A percentile compares a stretch with the other conserved stretches of the same genome.
Evolutionary conservation across 768 basidiomycete species (phyloP).

Genomic region (Artomyces pyxidatus): DNA sequence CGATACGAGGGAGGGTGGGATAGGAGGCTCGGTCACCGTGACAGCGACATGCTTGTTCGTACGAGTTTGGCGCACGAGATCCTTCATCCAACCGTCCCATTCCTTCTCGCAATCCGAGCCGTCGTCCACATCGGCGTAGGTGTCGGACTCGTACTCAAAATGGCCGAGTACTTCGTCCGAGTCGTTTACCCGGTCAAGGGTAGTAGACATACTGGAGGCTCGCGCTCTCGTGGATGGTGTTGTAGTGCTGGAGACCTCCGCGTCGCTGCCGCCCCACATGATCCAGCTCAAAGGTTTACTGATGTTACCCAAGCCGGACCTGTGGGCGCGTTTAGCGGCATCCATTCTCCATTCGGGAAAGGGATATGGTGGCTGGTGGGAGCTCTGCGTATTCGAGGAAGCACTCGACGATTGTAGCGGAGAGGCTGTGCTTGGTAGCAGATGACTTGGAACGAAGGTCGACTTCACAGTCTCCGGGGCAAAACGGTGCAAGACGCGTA

Average conservation of each 20-base stretch:
- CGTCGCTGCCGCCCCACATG: constrained; percentile 5
- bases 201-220: no score
- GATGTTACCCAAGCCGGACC: constrained; percentile 16
- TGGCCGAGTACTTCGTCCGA: no score
- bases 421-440: neutral
- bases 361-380: constrained; percentile 4
- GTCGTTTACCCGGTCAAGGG: no score
- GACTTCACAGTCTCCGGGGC: constrained; percentile 7
- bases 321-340: constrained; percentile 13
- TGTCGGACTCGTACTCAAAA: neutral
- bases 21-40: neutral
- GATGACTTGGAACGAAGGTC: constrained; percentile 9
- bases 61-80: constrained; percentile 15
- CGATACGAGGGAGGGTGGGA: neutral
- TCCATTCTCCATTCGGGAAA: constrained; percentile 22
- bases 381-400: neutral
- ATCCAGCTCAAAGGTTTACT: constrained; percentile 10
- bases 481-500: constrained; percentile 15
- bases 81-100: constrained; percentile 19
- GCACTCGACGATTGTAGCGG: neutral
- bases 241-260: neutral
- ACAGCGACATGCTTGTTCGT: neutral
- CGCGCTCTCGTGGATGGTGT: no score
- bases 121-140: constrained; percentile 4
- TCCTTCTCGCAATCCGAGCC: constrained; percentile 16